These are phyloP conservation scores for Mycena maculata DNA, from an alignment of 768 basidiomycete species.

Conservation along the genomic window DNA sequence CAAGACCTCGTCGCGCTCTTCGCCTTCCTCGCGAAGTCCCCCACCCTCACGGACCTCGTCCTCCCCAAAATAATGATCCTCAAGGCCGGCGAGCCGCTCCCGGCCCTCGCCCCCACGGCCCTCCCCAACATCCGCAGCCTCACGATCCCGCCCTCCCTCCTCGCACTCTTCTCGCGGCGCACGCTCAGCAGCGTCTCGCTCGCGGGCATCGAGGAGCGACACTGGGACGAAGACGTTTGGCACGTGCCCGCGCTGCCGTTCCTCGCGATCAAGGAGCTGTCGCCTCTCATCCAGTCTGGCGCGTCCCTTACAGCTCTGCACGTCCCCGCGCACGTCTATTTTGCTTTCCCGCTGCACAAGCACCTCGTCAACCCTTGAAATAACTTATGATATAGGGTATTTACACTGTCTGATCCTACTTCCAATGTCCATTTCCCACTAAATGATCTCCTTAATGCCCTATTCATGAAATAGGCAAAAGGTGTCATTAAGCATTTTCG, in stretches of 20 bases:
- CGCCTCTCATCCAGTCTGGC: not conserved
- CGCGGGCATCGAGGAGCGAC: not conserved
- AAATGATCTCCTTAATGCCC: no score
- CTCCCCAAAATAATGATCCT: slow-evolving; percentile 12
- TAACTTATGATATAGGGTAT: no score
- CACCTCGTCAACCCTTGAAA: slow-evolving; percentile 12
- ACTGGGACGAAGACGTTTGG: not conserved
- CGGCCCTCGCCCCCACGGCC: not conserved
- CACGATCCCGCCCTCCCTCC: slow-evolving; percentile 10
- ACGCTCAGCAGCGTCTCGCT: slow-evolving; percentile 21
- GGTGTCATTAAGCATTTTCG: no score
- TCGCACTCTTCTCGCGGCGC: slow-evolving; percentile 10
- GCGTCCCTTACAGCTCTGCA: slow-evolving; percentile 23
- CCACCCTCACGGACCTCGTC: slow-evolving; percentile 27
- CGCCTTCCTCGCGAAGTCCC: slow-evolving; percentile 19
- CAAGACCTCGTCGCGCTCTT: slow-evolving; percentile 19
- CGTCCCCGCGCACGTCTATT: slow-evolving; percentile 27
- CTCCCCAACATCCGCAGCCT: slow-evolving; percentile 12
- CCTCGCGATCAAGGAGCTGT: slow-evolving; percentile 3
- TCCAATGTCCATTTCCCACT: no score
- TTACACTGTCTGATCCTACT: no score
- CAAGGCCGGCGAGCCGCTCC: not conserved
- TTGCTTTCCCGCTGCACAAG: slow-evolving; percentile 17
- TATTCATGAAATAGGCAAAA: no score
- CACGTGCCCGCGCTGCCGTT: slow-evolving; percentile 12